Base-by-base conservation (phyloP, 371 early-diverging fungal species). In the Mortierella sp. region DNA sequence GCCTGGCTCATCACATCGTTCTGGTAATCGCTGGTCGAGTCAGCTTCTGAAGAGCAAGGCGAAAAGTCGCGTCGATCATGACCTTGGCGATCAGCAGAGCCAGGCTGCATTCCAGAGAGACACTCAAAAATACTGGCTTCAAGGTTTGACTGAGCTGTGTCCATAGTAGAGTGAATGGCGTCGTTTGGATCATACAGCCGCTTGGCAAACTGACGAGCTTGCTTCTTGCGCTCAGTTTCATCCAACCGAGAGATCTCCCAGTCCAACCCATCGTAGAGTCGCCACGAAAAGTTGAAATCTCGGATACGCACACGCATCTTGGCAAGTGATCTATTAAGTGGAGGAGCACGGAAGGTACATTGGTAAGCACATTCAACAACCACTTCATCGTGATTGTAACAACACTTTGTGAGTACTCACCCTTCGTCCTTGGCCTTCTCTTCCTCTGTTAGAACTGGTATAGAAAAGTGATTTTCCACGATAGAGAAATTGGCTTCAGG, bases 381-480 rank as follows among this genome's bases (percentile, higher is more conserved):
- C 6, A 24, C 38, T 11, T 24, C 0, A 21, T 38, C 42, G 10
- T 42, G 19, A 19, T 8, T 34, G 2, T 16, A 34, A 16, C 21
- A 9, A 68, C 10, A 38, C 16, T 31, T 70, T 7, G 16, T 16
- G 9, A 14, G 19, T 47, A 19, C 48, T 74, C 85, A 83, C 80
- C 85, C 87, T 45, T 89, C 83, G 13, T 79, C 83, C 21, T 72
- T 81, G 13, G 81, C 87, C 13, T 73, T 75, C 45, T 86, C 88
- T 47, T 88, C 89, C 57, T 92, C 89, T 24, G 85, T 89, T 10
- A 85, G 79, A 14, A 76, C 80, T 1, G 93, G 91, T 7, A 84
- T 88, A 24, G 89, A 80, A 73, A 94, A 96, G 82, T 93, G 92
- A 76, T 95, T 90, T 16, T 96, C 95, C 13, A 92, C 84, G 31